phyloP scores from a whole-genome alignment of 345 rosid genomes.

The Eucalyptus caleyi region DNA sequence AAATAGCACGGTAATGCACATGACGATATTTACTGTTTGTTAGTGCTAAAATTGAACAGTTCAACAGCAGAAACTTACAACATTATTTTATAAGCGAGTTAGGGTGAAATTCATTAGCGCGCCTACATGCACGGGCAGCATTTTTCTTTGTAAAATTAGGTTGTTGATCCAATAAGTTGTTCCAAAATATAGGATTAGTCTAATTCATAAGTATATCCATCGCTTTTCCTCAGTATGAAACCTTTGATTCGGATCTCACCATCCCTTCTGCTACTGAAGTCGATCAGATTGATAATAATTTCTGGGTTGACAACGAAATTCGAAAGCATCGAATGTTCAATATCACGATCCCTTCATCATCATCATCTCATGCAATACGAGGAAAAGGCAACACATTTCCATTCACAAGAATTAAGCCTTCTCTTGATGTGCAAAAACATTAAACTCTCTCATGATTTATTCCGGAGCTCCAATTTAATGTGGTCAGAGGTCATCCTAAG shows the following conservation, averaged over 20 bases:
- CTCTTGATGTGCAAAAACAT: not conserved
- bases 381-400: constrained; percentile 8
- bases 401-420: not conserved
- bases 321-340: not conserved
- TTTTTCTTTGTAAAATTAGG: not conserved
- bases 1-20: not conserved
- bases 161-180: not conserved
- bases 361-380: not conserved
- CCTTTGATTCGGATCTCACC: not conserved
- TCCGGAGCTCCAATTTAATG: not conserved
- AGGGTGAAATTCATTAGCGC: not conserved
- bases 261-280: not conserved
- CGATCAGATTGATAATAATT: not conserved
- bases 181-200: not conserved
- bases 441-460: not conserved
- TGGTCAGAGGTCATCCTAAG: not conserved
- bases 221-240: not conserved
- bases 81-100: not conserved
- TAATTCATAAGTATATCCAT: not conserved
- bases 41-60: not conserved
- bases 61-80: not conserved
- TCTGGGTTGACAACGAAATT: not conserved
- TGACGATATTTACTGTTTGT: not conserved
- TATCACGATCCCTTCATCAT: not conserved
- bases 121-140: not conserved